Evolutionary conservation across 305 asterid species (phyloP).

Genomic region (Stenogyne calaminthoides): DNA sequence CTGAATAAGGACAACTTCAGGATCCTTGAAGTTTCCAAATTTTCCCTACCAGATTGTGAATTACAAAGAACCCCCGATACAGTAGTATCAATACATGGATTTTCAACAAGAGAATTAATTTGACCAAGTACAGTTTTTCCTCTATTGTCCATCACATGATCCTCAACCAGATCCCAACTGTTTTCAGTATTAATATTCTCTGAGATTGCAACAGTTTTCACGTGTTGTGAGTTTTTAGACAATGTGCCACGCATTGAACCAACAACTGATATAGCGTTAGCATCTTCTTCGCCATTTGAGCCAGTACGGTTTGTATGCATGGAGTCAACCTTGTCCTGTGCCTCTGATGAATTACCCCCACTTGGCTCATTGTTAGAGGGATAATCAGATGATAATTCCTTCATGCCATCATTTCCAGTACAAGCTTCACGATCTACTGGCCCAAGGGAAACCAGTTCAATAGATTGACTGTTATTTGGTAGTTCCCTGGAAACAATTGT

Average conservation of each 20-base stretch:
- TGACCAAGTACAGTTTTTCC: slow-evolving; percentile 36
- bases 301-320: slow-evolving; percentile 25
- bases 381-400: slow-evolving; percentile 37
- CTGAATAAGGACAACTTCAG: slow-evolving; percentile 36
- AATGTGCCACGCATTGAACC: slow-evolving; percentile 36
- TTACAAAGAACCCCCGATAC: slow-evolving; percentile 29
- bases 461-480: slow-evolving; percentile 39
- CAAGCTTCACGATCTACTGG: slow-evolving; percentile 42
- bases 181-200: slow-evolving; percentile 31
- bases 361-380: slow-evolving; percentile 37
- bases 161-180: slow-evolving; percentile 34
- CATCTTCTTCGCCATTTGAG: slow-evolving; percentile 40
- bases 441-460: slow-evolving; percentile 40
- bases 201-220: slow-evolving; percentile 34
- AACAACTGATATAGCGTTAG: slow-evolving; percentile 25
- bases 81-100: slow-evolving; percentile 23
- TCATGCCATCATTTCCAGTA: slow-evolving; percentile 29
- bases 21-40: slow-evolving; percentile 33
- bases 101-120: slow-evolving; percentile 31
- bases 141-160: slow-evolving; percentile 31
- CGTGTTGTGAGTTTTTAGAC: slow-evolving; percentile 37
- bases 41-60: slow-evolving; percentile 29
- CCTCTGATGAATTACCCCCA: slow-evolving; percentile 37
- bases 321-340: slow-evolving; percentile 40
- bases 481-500: slow-evolving; percentile 36